Evolutionary conservation across 192 early-diverging fungal genomes (phyloP), one percentile per base, ranked within the genome.

Genomic region (Coemansia nantahalensis): DNA sequence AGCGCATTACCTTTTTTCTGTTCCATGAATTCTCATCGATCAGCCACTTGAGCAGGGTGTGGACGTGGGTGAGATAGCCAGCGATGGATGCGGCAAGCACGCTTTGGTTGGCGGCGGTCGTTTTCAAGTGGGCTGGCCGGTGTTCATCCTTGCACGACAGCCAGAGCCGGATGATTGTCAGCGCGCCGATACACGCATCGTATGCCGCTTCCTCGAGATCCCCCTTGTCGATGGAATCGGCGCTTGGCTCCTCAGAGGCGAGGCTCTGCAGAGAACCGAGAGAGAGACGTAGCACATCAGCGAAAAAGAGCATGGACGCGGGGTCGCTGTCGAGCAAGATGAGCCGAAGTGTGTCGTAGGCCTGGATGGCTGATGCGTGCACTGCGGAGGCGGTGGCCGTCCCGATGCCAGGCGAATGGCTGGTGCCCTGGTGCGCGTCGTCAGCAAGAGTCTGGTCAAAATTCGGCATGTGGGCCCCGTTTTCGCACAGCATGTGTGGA

Each of bases 101-200:
- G 8, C 32, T 15, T 0, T 13, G 33, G 14, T 51, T 16, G 26
- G 37, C 35, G 2, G 34, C 24, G 15, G 38, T 18, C 0, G 34
- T 11, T 11, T 51, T 22, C 26, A 75, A 35, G 46, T 67, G 64
- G 2, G 46, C 39, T 6, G 71, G 71, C 15, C 64, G 64, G 43
- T 75, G 53, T 34, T 62, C 64, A 26, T 67, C 64, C 35, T 59
- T 67, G 51, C 59, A 56, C 23, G 37, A 18, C 33, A 75, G 30
- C 71, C 71, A 75, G 18, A 75, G 30, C 1, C 71, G 59, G 15
- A 75, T 45, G 11, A 67, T 22, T 1, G 59, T 75, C 14, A 75
- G 44, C 3, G 64, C 58, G 9, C 64, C 64, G 11, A 75, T 33
- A 12, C 64, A 59, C 5, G 48, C 39, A 9, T 59, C 59, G n/a